These are phyloP conservation scores for Xylariaceae sp. DNA, from an alignment of 2,329 filamentous ascomycete genomes.

Conservation along the genomic window DNA sequence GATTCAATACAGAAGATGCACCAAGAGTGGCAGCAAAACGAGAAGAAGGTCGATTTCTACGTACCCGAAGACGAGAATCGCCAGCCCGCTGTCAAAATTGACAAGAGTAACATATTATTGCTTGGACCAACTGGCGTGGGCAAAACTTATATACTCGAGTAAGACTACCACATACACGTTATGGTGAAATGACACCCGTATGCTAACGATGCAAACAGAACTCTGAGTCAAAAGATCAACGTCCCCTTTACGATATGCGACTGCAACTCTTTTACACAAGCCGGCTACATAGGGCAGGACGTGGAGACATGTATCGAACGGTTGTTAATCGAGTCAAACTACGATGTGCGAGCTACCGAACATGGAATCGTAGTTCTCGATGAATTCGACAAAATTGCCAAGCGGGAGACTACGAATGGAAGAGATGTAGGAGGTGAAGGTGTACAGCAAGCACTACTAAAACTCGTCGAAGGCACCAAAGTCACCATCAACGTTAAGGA, in stretches of 20 bases:
- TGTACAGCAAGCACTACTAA: conserved; percentile 90
- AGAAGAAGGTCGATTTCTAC: conserved; percentile 42
- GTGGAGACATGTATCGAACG: conserved; percentile 94
- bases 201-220: conserved; percentile 50
- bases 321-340: conserved; percentile 83
- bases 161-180: conserved; percentile 22
- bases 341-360: conserved; percentile 79
- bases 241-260: conserved; percentile 95
- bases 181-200: not conserved
- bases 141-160: conserved; percentile 89
- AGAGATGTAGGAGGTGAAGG: conserved; percentile 95
- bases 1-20: conserved; percentile 44
- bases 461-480: conserved; percentile 94
- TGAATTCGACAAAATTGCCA: conserved; percentile 96
- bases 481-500: conserved; percentile 87
- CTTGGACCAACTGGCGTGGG: conserved; percentile 92
- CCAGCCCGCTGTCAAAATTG: conserved; percentile 64
- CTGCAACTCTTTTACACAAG: conserved; percentile 93
- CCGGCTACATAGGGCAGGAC: conserved; percentile 96
- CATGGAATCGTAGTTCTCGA: conserved; percentile 93
- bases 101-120: conserved; percentile 92
- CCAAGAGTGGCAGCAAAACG: conserved; percentile 31
- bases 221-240: conserved; percentile 84
- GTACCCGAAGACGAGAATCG: conserved; percentile 43
- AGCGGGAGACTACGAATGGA: conserved; percentile 79